These are phyloP conservation scores for Gonium pectorale DNA, from an alignment of 139 green algal genomes.

Conservation along the genomic window DNA sequence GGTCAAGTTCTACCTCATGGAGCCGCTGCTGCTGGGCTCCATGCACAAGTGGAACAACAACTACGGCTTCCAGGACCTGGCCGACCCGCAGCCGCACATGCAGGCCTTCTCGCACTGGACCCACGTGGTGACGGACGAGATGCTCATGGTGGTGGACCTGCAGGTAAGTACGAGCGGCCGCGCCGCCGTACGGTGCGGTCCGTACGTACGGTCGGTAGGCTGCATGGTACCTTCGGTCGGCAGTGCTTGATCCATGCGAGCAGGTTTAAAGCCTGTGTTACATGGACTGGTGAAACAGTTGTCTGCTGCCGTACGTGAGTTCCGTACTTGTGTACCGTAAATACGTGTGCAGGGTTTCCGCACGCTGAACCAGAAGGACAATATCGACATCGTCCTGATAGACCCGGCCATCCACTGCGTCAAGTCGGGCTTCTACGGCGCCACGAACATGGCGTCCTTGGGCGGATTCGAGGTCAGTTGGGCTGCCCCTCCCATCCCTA, in stretches of 20 bases:
- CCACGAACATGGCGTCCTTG: not conserved
- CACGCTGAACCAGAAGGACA: not conserved
- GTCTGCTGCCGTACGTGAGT: not conserved
- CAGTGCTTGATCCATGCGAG: too few species aligned
- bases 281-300: too few species aligned
- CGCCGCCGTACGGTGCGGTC: too few species aligned
- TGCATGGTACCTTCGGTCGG: too few species aligned
- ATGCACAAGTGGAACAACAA: constrained; percentile 17
- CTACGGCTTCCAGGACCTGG: not conserved
- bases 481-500: too few species aligned
- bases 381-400: not conserved
- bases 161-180: not conserved
- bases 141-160: constrained; percentile 11
- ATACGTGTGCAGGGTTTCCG: not conserved
- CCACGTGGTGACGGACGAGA: not conserved
- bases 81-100: constrained; percentile 4
- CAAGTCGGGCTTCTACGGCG: not conserved
- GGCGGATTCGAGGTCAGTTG: not conserved
- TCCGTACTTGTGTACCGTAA: not conserved
- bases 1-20: not conserved
- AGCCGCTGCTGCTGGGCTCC: not conserved
- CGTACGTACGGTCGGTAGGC: too few species aligned
- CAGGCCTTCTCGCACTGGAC: constrained; percentile 8
- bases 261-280: too few species aligned
- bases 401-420: constrained; percentile 6